phyloP scores from a whole-genome alignment of 306 rosid genomes.

The Carpinus fangiana region DNA sequence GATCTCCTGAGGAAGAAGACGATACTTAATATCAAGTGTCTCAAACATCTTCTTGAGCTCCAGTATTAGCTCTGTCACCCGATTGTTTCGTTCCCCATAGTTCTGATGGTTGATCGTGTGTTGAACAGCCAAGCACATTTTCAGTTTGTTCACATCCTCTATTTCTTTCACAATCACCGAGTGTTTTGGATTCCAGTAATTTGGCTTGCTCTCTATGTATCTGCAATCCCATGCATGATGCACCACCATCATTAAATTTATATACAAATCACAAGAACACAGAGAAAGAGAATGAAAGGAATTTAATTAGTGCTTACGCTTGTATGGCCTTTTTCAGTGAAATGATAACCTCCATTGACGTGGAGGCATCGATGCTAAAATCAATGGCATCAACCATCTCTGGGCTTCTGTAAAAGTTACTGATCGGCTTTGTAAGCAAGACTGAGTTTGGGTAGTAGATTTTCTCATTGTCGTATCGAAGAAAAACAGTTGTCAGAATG shows the following conservation, averaged over 20 bases:
- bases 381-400: constrained; percentile 50
- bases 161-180: constrained; percentile 46
- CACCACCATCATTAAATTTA: too few relatives aligned
- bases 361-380: constrained; percentile 41
- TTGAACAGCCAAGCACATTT: constrained; percentile 40
- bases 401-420: constrained; percentile 58
- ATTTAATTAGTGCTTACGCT: constrained; percentile 26
- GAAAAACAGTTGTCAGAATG: constrained; percentile 54
- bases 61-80: constrained; percentile 47
- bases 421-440: constrained; percentile 48
- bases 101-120: constrained; percentile 62
- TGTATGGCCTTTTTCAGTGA: constrained; percentile 55
- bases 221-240: constrained; percentile 12
- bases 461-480: constrained; percentile 57
- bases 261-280: too few relatives aligned
- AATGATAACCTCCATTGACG: constrained; percentile 50
- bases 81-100: constrained; percentile 43
- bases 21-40: constrained; percentile 43
- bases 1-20: constrained; percentile 50
- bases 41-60: constrained; percentile 53
- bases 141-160: constrained; percentile 49
- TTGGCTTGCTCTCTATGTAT: constrained; percentile 60
- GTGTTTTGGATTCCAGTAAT: constrained; percentile 58
- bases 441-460: constrained; percentile 54
- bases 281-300: not conserved